Base-by-base conservation (phyloP, 805 yeast genomes). In the Torulaspora franciscae region DNA sequence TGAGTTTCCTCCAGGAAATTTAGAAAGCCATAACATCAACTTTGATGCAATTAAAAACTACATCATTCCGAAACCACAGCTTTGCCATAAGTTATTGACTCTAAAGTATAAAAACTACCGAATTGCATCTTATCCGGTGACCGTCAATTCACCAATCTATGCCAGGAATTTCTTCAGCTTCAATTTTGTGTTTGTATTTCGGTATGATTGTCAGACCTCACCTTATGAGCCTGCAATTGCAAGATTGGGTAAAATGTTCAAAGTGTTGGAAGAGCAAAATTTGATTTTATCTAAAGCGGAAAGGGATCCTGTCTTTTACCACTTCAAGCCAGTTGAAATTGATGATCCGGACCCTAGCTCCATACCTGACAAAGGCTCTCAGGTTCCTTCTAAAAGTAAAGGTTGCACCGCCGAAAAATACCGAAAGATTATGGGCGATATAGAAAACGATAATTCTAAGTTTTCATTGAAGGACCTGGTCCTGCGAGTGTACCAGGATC, bases 101-200 rank as follows among this genome's bases (percentile, higher is more conserved):
- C 72, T 89, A 55, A 81, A 85, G 51, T 78, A 82, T 51, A 82
- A 79, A 27, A 74, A 78, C 36, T 85, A 77, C 60, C 70, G 87
- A 46, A 77, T 95, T 1, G 75, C 86, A 14, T 96, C 97, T 10
- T 89, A 79, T 59, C 99, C 99, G 0, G 95, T 91, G 1, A 81
- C 83, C 49, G 80, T 93, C 7, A 79, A 78, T 45, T 84, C 83
- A 22, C 62, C 81, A 6, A 76, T 77, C 46, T 93, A 93, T 63
- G 85, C 91, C 1, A 77, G 99, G 57, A 95, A 93, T 66, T 83
- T 91, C 14, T 93, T 91, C 71, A 86, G 81, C 55, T 93, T 93
- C 75, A 91, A 93, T 60, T 83, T 93, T 57, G 89, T 95, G 40
- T 89, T 91, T 68, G 95, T 95, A 0, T 90, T 95, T 65, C 83